A percentile compares a stretch with the other conserved stretches of the same genome.
phyloP scores from a whole-genome alignment of 1,284 basidiomycete genomes.

The Cutaneotrichosporon daszewskae region DNA sequence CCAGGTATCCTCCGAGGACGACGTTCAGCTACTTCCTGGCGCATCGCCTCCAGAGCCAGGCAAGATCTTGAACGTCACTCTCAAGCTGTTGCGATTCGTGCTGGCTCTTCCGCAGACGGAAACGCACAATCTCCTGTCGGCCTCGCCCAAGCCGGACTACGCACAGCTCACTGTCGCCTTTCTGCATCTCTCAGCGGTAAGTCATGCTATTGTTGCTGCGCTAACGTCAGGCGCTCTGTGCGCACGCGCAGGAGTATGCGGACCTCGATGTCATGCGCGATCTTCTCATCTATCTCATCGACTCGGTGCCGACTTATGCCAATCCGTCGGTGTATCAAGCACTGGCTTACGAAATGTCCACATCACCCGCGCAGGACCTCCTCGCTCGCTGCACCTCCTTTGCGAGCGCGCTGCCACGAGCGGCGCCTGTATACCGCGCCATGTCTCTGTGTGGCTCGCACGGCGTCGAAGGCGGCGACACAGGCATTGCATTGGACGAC shows the following conservation, averaged over 20 bases:
- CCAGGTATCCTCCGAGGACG: slow-evolving; percentile 22
- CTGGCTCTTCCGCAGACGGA: slow-evolving; percentile 27
- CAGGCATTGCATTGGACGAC: slow-evolving; percentile 32
- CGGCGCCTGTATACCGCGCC: slow-evolving; percentile 22
- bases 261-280: slow-evolving; percentile 21
- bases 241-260: slow-evolving; percentile 6
- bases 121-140: slow-evolving; percentile 7
- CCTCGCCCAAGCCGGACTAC: slow-evolving; percentile 36
- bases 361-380: slow-evolving; percentile 18
- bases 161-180: slow-evolving; percentile 27
- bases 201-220: slow-evolving; percentile 2
- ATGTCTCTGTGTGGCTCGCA: slow-evolving; percentile 23
- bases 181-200: slow-evolving; percentile 29
- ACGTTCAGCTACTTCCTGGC: slow-evolving; percentile 23
- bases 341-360: slow-evolving; percentile 26
- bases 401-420: slow-evolving; percentile 23
- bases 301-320: slow-evolving; percentile 8
- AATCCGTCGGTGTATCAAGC: slow-evolving; percentile 17
- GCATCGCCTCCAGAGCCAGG: slow-evolving; percentile 27
- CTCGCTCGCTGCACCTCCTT: slow-evolving; percentile 17
- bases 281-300: slow-evolving; percentile 25
- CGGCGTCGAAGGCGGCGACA: slow-evolving; percentile 11
- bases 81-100: slow-evolving; percentile 32
- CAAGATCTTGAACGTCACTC: slow-evolving; percentile 23
- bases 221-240: slow-evolving; percentile 15